Base-by-base conservation (phyloP, 2,329 filamentous ascomycete species). In the Aspergillus sp. region DNA sequence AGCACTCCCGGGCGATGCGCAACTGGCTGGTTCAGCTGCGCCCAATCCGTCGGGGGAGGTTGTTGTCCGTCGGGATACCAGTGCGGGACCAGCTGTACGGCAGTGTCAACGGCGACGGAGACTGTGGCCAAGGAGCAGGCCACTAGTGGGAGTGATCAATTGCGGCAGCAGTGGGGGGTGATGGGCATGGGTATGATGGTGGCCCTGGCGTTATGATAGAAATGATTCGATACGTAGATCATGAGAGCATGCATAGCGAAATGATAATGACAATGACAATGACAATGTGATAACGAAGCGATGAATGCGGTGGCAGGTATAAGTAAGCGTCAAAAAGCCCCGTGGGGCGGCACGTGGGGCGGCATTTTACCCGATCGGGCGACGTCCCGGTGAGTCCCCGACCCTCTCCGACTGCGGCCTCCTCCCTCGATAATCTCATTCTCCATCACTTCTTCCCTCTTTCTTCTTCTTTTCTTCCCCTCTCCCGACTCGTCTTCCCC, bases 61-160 rank as follows among this genome's bases (percentile, higher is more conserved):
- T 98, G 94, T 74, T 98, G 94, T 80, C 92, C 92, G 0, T 83
- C 78, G 45, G 91, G 91, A 2, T 96, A 89, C 74, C 76, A 76
- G 3, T 96, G 92, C 76, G 92, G 90, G 1, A 82, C 82, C 19
- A 92, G 88, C 72, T 96, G 91, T 77, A 88, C 87, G 30, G 83
- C 86, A 5, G 78, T 76, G 7, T 75, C 67, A 15, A 80, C 78
- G 52, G 81, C 81, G 49, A 88, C 85, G n/a, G 83, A 78, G 6
- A 85, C 83, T 28, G 73, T 79, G 12, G 75, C 72, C 4, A 81
- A 80, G 64, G 69, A 72, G 52, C 64, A 73, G 58, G 72, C 74
- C 9, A 65, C 67, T 7, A 69, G 63, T 25, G 58, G 53, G n/a
- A 59, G 55, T 52, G 62, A 50, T 23, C 57, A 32, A 55, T 41